A percentile compares a stretch with the other conserved stretches of the same genome.
These are phyloP conservation scores for Avena sativa DNA, from an alignment of 176 grass and related monocot genomes.

Conservation along the genomic window DNA sequence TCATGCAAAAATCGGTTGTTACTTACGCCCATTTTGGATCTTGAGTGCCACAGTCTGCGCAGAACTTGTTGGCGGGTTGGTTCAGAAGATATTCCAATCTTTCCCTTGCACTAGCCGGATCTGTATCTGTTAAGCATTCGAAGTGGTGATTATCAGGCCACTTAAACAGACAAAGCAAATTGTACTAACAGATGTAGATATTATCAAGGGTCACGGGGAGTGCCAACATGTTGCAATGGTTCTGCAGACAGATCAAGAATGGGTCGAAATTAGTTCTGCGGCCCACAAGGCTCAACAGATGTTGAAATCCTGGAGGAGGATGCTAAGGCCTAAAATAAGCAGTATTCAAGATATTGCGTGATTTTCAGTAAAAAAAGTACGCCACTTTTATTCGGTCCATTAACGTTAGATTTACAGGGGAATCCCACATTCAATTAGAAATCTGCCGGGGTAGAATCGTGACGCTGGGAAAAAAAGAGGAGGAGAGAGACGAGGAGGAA, in stretches of 20 bases:
- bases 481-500: neutral
- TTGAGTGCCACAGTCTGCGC: slow-evolving; percentile 78
- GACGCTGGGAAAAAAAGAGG: neutral
- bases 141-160: slow-evolving; percentile 2
- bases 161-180: neutral
- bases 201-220: neutral
- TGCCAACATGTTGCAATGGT: neutral
- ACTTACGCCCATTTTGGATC: slow-evolving; percentile 99
- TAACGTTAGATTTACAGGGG: neutral
- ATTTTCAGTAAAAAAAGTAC: neutral
- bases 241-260: neutral
- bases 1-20: slow-evolving; percentile 6
- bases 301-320: neutral
- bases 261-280: neutral
- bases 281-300: neutral
- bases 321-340: neutral
- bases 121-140: slow-evolving; percentile 17
- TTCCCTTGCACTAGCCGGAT: slow-evolving; percentile 44
- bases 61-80: slow-evolving; percentile 75
- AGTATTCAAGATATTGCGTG: neutral
- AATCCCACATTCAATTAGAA: neutral
- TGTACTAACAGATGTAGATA: neutral
- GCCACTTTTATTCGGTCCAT: neutral
- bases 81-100: slow-evolving; percentile 74
- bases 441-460: neutral